A percentile compares a stretch with the other conserved stretches of the same genome.
phyloP scores from a whole-genome alignment of 768 basidiomycete species.

The Russula brevipes region DNA sequence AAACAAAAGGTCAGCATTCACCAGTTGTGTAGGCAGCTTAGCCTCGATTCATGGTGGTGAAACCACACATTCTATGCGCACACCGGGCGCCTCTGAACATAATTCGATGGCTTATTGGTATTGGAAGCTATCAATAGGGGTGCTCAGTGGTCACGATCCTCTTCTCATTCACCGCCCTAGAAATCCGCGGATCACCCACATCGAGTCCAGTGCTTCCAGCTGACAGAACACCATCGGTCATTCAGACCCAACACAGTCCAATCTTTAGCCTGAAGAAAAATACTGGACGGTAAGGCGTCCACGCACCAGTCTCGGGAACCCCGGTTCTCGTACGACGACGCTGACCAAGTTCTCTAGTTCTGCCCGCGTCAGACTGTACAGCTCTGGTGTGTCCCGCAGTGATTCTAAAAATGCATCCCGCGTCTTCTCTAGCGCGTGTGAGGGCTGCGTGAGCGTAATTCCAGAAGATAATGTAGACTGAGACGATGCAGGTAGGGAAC shows the following conservation, averaged over 20 bases:
- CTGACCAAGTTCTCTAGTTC: constrained; percentile 55
- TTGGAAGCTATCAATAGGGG: background rate
- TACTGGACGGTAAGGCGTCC: background rate
- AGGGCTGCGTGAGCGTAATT: background rate
- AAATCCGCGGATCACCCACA: constrained; percentile 39
- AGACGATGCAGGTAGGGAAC: constrained; percentile 18
- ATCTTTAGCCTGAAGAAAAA: background rate
- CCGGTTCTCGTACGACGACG: constrained; percentile 65
- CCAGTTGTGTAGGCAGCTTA: too few relatives aligned
- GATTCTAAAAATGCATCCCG: constrained; percentile 34
- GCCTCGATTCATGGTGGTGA: too few relatives aligned
- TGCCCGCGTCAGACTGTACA: constrained; percentile 50
- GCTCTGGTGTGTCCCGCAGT: constrained; percentile 40
- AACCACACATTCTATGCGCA: too few relatives aligned
- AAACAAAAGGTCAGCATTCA: too few relatives aligned
- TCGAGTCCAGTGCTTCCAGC: constrained; percentile 49
- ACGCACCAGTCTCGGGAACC: constrained; percentile 68
- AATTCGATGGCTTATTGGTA: background rate
- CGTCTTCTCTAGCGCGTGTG: constrained; percentile 13
- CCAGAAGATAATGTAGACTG: constrained; percentile 8
- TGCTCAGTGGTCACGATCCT: background rate
- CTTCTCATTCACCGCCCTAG: constrained; percentile 9
- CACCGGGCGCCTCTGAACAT: background rate
- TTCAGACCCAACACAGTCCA: background rate
- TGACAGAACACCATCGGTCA: background rate